A percentile compares a stretch with the other conserved stretches of the same genome.
These are phyloP conservation scores for Mycena kentingensis DNA, from an alignment of 768 basidiomycete species.

Conservation along the genomic window DNA sequence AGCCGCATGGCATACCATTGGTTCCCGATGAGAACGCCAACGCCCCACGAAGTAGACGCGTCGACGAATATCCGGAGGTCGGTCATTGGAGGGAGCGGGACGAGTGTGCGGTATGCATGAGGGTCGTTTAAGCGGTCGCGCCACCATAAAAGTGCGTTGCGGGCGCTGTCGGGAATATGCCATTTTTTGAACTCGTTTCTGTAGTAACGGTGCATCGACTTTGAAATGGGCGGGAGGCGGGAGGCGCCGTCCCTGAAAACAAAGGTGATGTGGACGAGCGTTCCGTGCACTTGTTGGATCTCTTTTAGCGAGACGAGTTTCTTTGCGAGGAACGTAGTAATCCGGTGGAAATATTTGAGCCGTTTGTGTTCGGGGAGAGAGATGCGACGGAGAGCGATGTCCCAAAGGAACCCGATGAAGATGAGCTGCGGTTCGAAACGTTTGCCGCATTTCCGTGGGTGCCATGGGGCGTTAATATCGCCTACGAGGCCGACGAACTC, in stretches of 20 bases:
- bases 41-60: constrained; percentile 42
- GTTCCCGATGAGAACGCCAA: constrained; percentile 33
- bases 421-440: constrained; percentile 24
- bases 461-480: constrained; percentile 27
- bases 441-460: constrained; percentile 24
- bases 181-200: constrained; percentile 12
- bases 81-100: not conserved
- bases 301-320: constrained; percentile 13
- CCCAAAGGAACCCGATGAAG: constrained; percentile 35
- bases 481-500: constrained; percentile 5
- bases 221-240: constrained; percentile 29
- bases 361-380: constrained; percentile 31
- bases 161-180: constrained; percentile 25
- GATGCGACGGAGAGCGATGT: constrained; percentile 25
- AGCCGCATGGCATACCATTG: constrained; percentile 35
- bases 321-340: constrained; percentile 13
- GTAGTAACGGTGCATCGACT: constrained; percentile 27
- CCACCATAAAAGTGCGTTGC: constrained; percentile 40
- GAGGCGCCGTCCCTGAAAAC: constrained; percentile 29
- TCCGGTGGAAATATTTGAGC: constrained; percentile 23
- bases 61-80: constrained; percentile 35
- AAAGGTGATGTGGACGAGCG: constrained; percentile 35
- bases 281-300: constrained; percentile 29
- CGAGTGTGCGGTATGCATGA: constrained; percentile 14
- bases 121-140: not conserved